A percentile compares a stretch with the other conserved stretches of the same genome.
Conservation (phyloP, 768 basidiomycete genomes). For the Gloeopeniophorella convolvens region DNA sequence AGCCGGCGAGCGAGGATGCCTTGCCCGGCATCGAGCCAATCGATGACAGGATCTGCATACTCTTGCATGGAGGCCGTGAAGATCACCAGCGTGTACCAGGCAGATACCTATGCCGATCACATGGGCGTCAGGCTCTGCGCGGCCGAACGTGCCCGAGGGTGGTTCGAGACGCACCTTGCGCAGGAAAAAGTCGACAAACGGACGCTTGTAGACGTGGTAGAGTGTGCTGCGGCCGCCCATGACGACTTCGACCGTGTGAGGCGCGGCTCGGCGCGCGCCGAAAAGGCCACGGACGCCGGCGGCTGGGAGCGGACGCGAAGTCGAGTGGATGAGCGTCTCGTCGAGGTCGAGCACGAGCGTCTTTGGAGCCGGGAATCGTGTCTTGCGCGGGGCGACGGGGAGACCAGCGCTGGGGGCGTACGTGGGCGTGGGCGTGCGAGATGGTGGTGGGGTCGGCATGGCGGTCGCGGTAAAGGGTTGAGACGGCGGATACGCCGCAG, state of each 20-base stretch:
- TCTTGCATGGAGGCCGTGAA: conserved; percentile 99
- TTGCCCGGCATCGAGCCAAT: conserved; percentile 95
- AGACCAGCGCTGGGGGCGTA: conserved; percentile 44
- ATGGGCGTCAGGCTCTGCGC: not conserved
- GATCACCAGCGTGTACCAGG: conserved; percentile 98
- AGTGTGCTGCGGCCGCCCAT: conserved; percentile 82
- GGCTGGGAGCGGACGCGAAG: conserved; percentile 64
- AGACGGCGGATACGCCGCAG: not conserved
- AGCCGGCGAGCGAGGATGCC: conserved; percentile 84
- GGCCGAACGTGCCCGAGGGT: no score
- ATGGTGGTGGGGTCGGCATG: conserved; percentile 16
- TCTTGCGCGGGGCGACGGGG: conserved; percentile 44
- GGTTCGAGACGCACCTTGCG: conserved; percentile 54
- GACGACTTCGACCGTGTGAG: conserved; percentile 90
- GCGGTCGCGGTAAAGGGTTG: not conserved
- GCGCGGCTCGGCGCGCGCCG: conserved; percentile 41
- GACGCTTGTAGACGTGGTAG: conserved; percentile 98
- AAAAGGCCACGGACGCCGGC: conserved; percentile 53
- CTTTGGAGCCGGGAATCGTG: conserved; percentile 79
- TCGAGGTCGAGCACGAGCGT: conserved; percentile 96
- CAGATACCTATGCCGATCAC: conserved; percentile 64
- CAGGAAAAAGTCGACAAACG: conserved; percentile 93
- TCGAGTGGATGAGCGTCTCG: conserved; percentile 97
- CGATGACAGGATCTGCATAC: conserved; percentile 99
- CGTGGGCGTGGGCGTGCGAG: conserved; percentile 23